Base-by-base conservation (phyloP, 2,329 filamentous ascomycete genomes). In the Fusarium nisikadoi region DNA sequence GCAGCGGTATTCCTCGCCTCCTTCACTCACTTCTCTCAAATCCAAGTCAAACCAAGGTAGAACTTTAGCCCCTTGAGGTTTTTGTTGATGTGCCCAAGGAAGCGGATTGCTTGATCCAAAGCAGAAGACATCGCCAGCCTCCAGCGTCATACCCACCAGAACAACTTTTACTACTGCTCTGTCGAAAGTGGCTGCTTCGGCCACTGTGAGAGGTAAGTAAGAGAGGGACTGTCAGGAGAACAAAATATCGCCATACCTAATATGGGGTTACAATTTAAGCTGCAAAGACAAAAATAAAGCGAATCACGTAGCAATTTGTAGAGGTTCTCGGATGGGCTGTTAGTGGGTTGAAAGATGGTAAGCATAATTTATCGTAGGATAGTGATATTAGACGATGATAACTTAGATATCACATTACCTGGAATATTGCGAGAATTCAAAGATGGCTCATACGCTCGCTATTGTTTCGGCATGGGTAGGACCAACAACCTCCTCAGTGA, bases 241-340 rank as follows among this genome's bases (percentile, higher is more conserved):
- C 23, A 3, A 23, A 8, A 19, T 3, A 16, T 46, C 25, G 20
- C 20, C 20, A 20, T 17, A 49, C 14, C 3, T n/a, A n/a, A n/a
- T n/a, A n/a, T n/a, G n/a, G n/a, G 10, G 10, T 31, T n/a, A n/a
- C 8, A 1, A 5, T 8, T n/a, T 2, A 17, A 9, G 20, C 20
- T 47, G 27, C 20, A 17, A 8, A 17, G 5, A 7, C 29, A 27
- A 27, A 27, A 27, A 8, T 2, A 27, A 27, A 27, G 2, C 7
- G 27, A 6, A 27, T 27, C 27, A 6, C 2, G 27, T 7, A n/a
- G 3, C 3, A 31, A 17, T 16, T 31, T 2, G 6, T 3, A 2
- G 17, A 8, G 10, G 5, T 19, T 39, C 11, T 19, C 6, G 11
- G 17, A 6, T 9, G 16, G 23, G 11, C 4, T 19, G 5, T 25